Evolutionary conservation across 306 rosid species (phyloP).

Genomic region (Malus fusca): DNA sequence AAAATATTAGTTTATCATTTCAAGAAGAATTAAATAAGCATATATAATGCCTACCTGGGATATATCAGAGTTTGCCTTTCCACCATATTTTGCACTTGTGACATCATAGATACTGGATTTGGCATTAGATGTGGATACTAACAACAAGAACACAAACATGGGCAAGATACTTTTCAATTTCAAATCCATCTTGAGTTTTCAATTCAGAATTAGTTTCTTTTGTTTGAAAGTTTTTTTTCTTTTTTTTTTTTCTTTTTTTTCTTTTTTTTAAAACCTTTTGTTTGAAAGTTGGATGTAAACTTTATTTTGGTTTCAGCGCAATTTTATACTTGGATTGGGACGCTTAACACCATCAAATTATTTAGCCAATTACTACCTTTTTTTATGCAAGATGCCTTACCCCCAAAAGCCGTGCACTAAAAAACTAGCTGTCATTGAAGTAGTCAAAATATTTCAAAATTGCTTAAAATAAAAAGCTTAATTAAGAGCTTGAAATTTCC

Average conservation of each 20-base stretch:
- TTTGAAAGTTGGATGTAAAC: background rate
- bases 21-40: too few relatives aligned
- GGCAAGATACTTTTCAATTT: background rate
- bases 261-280: too few relatives aligned
- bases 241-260: too few relatives aligned
- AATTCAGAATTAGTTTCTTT: background rate
- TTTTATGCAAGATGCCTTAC: too few relatives aligned
- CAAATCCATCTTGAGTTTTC: slow-evolving; percentile 1
- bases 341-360: background rate
- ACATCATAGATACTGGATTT: background rate
- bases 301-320: background rate
- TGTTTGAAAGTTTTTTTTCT: background rate
- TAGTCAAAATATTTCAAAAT: too few relatives aligned
- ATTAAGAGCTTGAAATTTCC: too few relatives aligned
- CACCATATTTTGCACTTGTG: slow-evolving; percentile 12
- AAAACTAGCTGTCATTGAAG: too few relatives aligned
- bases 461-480: too few relatives aligned
- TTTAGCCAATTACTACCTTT: background rate
- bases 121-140: background rate
- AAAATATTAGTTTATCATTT: too few relatives aligned
- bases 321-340: background rate
- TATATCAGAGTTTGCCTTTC: slow-evolving; percentile 7
- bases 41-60: slow-evolving; percentile 4
- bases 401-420: too few relatives aligned
- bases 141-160: background rate